Evolutionary conservation across 2,329 filamentous ascomycete genomes (phyloP), one percentile per base, ranked within the genome.

Genomic region (Erysiphe pulchra): DNA sequence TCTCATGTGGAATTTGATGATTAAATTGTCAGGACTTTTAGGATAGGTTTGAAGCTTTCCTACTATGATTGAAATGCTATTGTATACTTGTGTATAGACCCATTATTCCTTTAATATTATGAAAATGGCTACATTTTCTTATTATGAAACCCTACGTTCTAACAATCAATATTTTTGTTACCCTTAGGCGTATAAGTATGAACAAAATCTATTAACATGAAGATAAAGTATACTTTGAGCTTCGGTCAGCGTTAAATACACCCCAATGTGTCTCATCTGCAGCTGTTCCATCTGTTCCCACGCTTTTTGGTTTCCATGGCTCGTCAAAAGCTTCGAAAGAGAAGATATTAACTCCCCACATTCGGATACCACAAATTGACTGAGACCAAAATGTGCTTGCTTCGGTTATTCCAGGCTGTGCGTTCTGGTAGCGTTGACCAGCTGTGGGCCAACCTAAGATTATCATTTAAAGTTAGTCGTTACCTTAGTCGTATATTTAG

Each of bases 301-400:
- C 61, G 51, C 67, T 70, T 40, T 65, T 59, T 46, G 76, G 74
- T 70, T 81, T 81, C 73, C 74, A 79, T 48, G 69, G 64, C 69
- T 82, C 77, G 53, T 80, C 77, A 53, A 78, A 80, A 39, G 76
- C 76, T 65, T 81, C 77, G 53, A 82, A 82, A 62, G 71, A 77
- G 63, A 81, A 81, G 46, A 75, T 70, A 54, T 80, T 78, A 50
- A 74, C 66, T 49, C 73, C 73, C 72, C 73, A 79, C 50, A 65
- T 65, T 33, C 79, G 61, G 55, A 77, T 68, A 45, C 68, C 68
- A 59, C 77, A 81, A 55, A 80, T 68, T 50, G 68, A 72, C 41
- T 70, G 58, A 53, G 70, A 62, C 63, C 67, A 81, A 64, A 73
- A 82, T 20, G 60, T 63, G 50, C 66, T 59, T 28, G 75, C 75